Base-by-base conservation (phyloP, 2,329 filamentous ascomycete genomes). In the Coniochaeta sp. region DNA sequence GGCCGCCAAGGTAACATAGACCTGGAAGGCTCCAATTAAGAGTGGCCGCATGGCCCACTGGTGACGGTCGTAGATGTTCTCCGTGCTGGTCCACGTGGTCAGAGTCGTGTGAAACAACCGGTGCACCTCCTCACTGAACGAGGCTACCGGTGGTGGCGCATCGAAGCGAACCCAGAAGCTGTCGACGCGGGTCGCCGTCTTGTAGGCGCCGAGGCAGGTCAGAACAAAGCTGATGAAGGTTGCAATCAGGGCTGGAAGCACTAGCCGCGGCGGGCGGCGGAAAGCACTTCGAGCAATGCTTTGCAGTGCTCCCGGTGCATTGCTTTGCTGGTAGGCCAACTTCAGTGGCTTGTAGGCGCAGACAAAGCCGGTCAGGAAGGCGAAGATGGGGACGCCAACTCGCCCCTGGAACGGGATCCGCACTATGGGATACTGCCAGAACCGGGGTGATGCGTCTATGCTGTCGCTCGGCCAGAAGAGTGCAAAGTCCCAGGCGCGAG, bases 361-460 rank as follows among this genome's bases (percentile, higher is more conserved):
- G 24, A 83, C 81, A 63, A 82, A 83, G 60, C 81, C 81, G 1
- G 81, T 83, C 58, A 83, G 70, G 63, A 83, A 81, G 57, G 79
- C 79, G 64, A 83, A 83, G 68, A 82, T 81, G 61, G 80, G 80
- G 36, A 83, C 81, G 50, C 80, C 80, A 32, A 82, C 76, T 24
- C 79, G 76, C 52, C 81, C 81, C 67, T 83, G 80, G 72, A 75
- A 80, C 32, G 79, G 78, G n/a, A 83, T 72, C n/a, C 81, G 80
- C n/a, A 83, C 67, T 62, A 82, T 75, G 4, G 80, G 79, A 57
- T 76, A 71, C 66, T 83, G 80, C 36, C 81, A 72, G 30, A 82
- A 60, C 59, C 77, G 74, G 10, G 79, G 77, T 1, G 73, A 58
- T 3, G 66, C 71, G 55, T 78, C 70, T 62, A 74, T 71, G 58